Conservation (phyloP, 192 early-diverging fungal genomes). For the Podila clonocystis region DNA sequence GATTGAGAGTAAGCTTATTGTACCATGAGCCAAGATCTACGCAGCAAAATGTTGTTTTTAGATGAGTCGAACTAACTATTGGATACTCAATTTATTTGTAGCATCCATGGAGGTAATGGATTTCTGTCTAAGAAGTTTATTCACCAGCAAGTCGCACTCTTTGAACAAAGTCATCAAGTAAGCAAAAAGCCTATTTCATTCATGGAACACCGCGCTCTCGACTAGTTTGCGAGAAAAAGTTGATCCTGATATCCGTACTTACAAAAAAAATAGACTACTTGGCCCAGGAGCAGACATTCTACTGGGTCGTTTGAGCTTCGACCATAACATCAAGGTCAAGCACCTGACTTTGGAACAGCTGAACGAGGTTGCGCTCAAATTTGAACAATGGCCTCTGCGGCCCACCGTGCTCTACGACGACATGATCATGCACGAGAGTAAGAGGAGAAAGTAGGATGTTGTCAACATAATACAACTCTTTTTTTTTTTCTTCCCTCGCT, state of each 20-base stretch:
- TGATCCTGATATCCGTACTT: neutral
- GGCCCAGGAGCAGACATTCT: conserved; percentile 66
- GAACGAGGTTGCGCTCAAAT: conserved; percentile 59
- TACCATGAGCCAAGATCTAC: neutral
- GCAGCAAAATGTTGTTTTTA: too few relatives aligned
- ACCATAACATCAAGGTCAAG: conserved; percentile 49
- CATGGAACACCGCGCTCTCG: neutral
- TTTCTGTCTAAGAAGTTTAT: conserved; percentile 36
- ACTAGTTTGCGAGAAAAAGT: too few relatives aligned
- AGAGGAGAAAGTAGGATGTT: conserved; percentile 9
- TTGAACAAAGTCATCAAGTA: conserved; percentile 48
- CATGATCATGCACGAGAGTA: conserved; percentile 43
- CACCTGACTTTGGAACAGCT: conserved; percentile 56
- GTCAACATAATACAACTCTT: neutral
- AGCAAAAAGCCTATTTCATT: neutral
- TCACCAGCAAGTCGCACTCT: conserved; percentile 36
- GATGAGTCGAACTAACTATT: too few relatives aligned
- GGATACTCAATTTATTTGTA: neutral
- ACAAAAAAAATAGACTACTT: conserved; percentile 38
- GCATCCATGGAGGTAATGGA: conserved; percentile 33
- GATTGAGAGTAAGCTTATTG: conserved; percentile 23
- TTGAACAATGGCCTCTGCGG: conserved; percentile 65
- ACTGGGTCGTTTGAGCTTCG: conserved; percentile 55
- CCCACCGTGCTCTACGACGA: conserved; percentile 59
- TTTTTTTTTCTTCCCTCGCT: too few relatives aligned